phyloP scores from a whole-genome alignment of 208 protist genomes.

The Phytomonas serpens region DNA sequence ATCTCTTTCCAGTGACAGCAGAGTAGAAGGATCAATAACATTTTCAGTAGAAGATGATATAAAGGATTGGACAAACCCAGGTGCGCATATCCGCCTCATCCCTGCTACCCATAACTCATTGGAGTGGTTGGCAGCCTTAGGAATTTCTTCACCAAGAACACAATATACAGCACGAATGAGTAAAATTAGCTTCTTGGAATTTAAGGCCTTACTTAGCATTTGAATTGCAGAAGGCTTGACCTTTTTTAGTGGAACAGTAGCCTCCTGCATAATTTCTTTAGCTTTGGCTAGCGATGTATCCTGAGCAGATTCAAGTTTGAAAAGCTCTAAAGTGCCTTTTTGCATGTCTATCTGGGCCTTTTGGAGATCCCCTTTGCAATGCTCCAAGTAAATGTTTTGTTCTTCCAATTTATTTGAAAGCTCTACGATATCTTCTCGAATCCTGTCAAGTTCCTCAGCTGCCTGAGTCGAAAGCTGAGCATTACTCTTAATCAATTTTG shows the following conservation, averaged over 20 bases:
- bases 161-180: slow-evolving; percentile 48
- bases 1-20: not conserved
- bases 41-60: not conserved
- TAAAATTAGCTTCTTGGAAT: slow-evolving; percentile 31
- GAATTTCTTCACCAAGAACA: slow-evolving; percentile 53
- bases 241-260: slow-evolving; percentile 23
- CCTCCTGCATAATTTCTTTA: slow-evolving; percentile 20
- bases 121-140: slow-evolving; percentile 20
- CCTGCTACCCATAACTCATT: slow-evolving; percentile 45
- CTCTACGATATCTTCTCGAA: slow-evolving; percentile 18
- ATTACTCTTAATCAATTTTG: slow-evolving; percentile 36
- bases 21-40: not conserved
- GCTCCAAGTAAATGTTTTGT: slow-evolving; percentile 14
- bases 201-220: slow-evolving; percentile 24
- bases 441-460: slow-evolving; percentile 28
- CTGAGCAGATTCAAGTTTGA: not conserved
- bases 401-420: slow-evolving; percentile 18
- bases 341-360: slow-evolving; percentile 13
- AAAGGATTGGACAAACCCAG: not conserved
- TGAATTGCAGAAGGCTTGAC: slow-evolving; percentile 32
- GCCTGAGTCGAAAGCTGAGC: slow-evolving; percentile 25
- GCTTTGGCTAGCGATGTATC: slow-evolving; percentile 12
- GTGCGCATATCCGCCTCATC: slow-evolving; percentile 29
- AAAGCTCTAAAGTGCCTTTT: not conserved
- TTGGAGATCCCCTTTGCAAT: slow-evolving; percentile 19